phyloP scores from a whole-genome alignment of 2,329 filamentous ascomycete genomes.

The Xylaria sp. region DNA sequence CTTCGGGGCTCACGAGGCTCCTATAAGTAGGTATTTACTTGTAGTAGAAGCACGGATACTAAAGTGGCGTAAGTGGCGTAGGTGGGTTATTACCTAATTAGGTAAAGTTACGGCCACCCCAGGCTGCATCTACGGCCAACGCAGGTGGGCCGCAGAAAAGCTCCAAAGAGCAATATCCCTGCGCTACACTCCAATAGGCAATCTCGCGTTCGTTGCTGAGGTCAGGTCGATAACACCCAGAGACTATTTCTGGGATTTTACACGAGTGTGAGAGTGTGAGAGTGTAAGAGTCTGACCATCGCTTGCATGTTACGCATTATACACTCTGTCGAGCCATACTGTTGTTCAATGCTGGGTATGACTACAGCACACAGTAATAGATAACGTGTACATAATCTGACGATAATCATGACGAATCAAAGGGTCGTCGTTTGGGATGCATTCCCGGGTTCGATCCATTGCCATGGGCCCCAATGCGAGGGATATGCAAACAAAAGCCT shows the following conservation, averaged over 20 bases:
- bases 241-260: slow-evolving; percentile 11
- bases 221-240: neutral
- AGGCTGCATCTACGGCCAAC: no score
- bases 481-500: neutral
- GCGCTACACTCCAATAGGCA: no score
- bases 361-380: neutral
- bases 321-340: neutral
- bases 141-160: no score
- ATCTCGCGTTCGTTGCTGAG: no score
- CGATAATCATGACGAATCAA: slow-evolving; percentile 2
- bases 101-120: no score
- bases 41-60: no score
- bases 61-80: no score
- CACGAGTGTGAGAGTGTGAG: neutral
- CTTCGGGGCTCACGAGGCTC: no score
- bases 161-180: no score
- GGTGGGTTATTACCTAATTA: no score
- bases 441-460: neutral
- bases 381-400: neutral
- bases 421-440: neutral
- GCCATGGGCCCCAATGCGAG: neutral
- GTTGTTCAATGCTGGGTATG: neutral
- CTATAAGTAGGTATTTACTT: no score
- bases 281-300: neutral
- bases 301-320: neutral